A percentile compares a stretch with the other conserved stretches of the same genome.
Evolutionary conservation across 2,329 filamentous ascomycete species (phyloP).

Genomic region (Coleophoma crateriformis): DNA sequence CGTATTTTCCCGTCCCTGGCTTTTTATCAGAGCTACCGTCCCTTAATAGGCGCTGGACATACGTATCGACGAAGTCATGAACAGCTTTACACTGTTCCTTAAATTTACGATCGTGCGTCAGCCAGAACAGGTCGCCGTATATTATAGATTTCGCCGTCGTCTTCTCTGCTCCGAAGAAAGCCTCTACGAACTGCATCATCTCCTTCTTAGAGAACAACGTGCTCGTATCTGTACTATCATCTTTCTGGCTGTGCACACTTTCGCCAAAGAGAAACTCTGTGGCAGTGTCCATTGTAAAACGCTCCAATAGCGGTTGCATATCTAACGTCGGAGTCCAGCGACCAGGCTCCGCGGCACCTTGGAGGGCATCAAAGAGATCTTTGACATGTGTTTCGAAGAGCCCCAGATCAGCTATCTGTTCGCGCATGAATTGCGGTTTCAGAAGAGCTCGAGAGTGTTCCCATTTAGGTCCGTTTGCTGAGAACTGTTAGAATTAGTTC

Average conservation of each 20-base stretch:
- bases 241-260: conserved; percentile 32
- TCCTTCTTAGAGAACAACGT: conserved; percentile 14
- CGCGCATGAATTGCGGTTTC: conserved; percentile 44
- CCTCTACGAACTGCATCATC: conserved; percentile 15
- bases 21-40: conserved; percentile 7
- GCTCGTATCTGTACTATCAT: conserved; percentile 13
- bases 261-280: conserved; percentile 46
- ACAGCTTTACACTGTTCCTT: conserved; percentile 14
- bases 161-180: conserved; percentile 12
- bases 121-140: conserved; percentile 12
- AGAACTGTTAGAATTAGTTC: conserved; percentile 11
- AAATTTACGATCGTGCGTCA: conserved; percentile 10
- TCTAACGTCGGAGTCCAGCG: conserved; percentile 43
- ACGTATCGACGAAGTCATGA: conserved; percentile 15
- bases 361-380: conserved; percentile 13
- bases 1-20: conserved; percentile 8
- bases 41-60: conserved; percentile 9
- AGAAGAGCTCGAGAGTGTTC: conserved; percentile 33
- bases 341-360: conserved; percentile 9
- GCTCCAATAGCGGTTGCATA: conserved; percentile 55
- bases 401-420: conserved; percentile 58
- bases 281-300: conserved; percentile 27
- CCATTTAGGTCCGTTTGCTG: conserved; percentile 12
- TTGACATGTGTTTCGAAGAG: conserved; percentile 59
- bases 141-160: conserved; percentile 14